A percentile compares a stretch with the other conserved stretches of the same genome.
phyloP scores from a whole-genome alignment of 495 filamentous ascomycete species.

The Xylaria scruposa region DNA sequence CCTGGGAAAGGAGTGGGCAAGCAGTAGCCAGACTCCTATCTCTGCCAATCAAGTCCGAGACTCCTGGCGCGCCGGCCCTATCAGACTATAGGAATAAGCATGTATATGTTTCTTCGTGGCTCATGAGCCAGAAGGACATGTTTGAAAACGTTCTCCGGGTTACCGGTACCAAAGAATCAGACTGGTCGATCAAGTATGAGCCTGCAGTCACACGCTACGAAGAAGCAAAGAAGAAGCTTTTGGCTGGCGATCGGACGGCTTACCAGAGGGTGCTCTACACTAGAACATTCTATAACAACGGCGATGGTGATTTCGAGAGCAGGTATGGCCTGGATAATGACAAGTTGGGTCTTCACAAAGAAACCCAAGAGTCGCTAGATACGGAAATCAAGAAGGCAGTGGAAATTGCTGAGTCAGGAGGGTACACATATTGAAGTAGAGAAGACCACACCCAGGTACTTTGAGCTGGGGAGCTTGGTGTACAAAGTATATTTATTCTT shows the following conservation, averaged over 20 bases:
- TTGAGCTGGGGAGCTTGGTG: not conserved
- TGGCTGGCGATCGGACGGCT: slow-evolving; percentile 43
- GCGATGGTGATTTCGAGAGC: slow-evolving; percentile 50
- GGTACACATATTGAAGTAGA: slow-evolving; percentile 27
- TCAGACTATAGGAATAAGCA: slow-evolving; percentile 50
- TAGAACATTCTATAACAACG: slow-evolving; percentile 59
- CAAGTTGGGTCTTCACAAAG: slow-evolving; percentile 55
- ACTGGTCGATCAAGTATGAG: slow-evolving; percentile 63
- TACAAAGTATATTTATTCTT: not conserved
- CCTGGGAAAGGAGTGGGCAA: slow-evolving; percentile 47
- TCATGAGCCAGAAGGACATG: slow-evolving; percentile 54
- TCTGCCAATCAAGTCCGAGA: slow-evolving; percentile 49
- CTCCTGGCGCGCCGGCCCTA: slow-evolving; percentile 43
- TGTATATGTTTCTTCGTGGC: slow-evolving; percentile 53
- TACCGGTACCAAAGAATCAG: slow-evolving; percentile 54
- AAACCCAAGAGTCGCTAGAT: slow-evolving; percentile 58
- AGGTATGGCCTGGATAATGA: slow-evolving; percentile 53
- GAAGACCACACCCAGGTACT: slow-evolving; percentile 22
- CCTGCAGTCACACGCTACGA: slow-evolving; percentile 50
- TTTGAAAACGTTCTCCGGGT: slow-evolving; percentile 57
- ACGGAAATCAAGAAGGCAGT: slow-evolving; percentile 54
- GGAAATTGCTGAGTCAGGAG: slow-evolving; percentile 28
- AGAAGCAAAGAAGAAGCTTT: slow-evolving; percentile 45
- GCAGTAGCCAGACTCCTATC: slow-evolving; percentile 46
- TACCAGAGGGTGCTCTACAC: slow-evolving; percentile 60